Base-by-base conservation (phyloP, 2,329 filamentous ascomycete genomes). In the Phialocephala subalpina region DNA sequence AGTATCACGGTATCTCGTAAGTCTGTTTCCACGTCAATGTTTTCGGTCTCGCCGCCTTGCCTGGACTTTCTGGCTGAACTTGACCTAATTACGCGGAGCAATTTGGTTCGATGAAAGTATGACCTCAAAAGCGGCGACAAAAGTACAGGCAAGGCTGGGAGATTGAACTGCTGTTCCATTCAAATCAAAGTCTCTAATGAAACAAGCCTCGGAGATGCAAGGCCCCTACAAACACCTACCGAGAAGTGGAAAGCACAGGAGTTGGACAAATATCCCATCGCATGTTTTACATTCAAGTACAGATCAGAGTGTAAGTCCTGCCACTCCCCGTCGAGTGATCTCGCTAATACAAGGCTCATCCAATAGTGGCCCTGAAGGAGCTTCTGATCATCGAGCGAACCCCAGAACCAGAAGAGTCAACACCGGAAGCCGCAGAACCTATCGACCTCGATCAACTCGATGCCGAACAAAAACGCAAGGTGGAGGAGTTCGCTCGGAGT, bases 351-450 rank as follows among this genome's bases (percentile, higher is more conserved):
- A n/a, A n/a, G n/a, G n/a, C n/a, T n/a, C n/a, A n/a, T 9, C 20
- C 12, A 8, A n/a, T 33, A 73, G 71, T 69, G 27, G 71, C 64
- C 6, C 47, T 66, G n/a, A 55, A 63, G 22, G 45, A 68, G 27
- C 64, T 70, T 22, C 61, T 72, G n/a, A 47, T 74, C 36, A 71
- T 74, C n/a, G 64, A 64, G 11, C 67, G 71, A 3, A 67, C 70
- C 1, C 70, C 69, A 18, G 45, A 49, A 25, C 45, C 45, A 14
- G 45, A 49, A 12, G 42, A 42, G 38, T 12, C 14, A 3, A 12
- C 12, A n/a, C 38, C 14, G 5, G 38, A n/a, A 42, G 38, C 40
- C 2, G 5, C 40, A 42, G 11, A 16, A 6, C 12, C 16, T 6
- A 18, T 6, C 2, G 40, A 16, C 20, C n/a, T 49, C 22, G 45